phyloP scores from a whole-genome alignment of 176 grass and related monocot species.

The Metroxylon sagu region DNA sequence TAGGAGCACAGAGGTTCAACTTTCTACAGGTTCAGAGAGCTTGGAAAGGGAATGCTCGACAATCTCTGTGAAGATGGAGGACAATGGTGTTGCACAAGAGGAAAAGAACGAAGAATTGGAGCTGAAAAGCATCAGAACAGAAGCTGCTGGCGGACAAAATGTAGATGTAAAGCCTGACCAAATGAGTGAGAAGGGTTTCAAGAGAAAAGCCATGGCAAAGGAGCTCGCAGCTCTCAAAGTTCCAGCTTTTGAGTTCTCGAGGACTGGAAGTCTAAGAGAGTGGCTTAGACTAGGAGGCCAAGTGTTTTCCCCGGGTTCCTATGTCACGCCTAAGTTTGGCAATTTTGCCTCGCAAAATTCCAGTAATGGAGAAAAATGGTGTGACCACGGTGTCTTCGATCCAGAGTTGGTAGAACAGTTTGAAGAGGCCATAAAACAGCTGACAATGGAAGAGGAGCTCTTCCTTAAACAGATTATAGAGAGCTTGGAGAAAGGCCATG shows the following conservation, averaged over 20 bases:
- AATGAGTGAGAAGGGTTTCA: background rate
- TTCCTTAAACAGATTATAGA: constrained; percentile 46
- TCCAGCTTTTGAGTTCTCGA: constrained; percentile 56
- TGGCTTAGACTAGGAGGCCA: constrained; percentile 64
- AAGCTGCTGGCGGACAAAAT: too few species aligned
- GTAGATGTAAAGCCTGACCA: too few species aligned
- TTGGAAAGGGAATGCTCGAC: background rate
- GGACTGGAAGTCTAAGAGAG: constrained; percentile 60
- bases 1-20: background rate
- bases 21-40: background rate
- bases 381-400: constrained; percentile 38
- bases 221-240: constrained; percentile 16
- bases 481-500: constrained; percentile 21
- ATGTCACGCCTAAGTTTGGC: constrained; percentile 61
- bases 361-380: background rate
- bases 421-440: constrained; percentile 52
- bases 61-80: too few species aligned
- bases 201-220: constrained; percentile 13
- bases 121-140: background rate
- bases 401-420: constrained; percentile 61
- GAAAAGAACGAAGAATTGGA: background rate
- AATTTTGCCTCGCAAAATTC: constrained; percentile 3
- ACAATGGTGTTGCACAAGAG: background rate
- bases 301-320: constrained; percentile 60
- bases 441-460: constrained; percentile 54